A percentile compares a stretch with the other conserved stretches of the same genome.
Evolutionary conservation across 2,329 filamentous ascomycete species (phyloP).

Genomic region (Pseudopithomyces maydicus): DNA sequence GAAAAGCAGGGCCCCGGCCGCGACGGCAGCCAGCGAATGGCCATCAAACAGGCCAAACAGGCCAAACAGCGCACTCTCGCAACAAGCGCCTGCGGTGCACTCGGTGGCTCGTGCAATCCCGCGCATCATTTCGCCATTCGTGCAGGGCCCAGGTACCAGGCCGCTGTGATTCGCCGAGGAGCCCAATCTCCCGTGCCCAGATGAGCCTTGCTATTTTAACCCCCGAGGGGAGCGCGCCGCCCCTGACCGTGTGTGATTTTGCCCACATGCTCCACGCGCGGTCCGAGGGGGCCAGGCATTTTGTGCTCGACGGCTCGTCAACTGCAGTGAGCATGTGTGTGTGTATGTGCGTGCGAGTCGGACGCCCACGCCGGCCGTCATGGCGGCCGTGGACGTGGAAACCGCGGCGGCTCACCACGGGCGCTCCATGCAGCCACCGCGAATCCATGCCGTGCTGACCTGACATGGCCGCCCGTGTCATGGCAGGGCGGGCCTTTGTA

Average conservation of each 20-base stretch:
- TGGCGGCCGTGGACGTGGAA: not conserved
- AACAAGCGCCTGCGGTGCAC: not conserved
- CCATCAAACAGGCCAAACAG: not conserved
- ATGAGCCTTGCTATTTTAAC: constrained; percentile 5
- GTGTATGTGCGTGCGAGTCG: no score
- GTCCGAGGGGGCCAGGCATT: not conserved
- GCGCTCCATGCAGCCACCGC: constrained; percentile 23
- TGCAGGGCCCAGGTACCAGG: not conserved
- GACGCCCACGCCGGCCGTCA: not conserved
- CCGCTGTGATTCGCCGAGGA: not conserved
- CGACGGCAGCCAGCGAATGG: not conserved
- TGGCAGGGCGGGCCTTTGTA: constrained; percentile 19
- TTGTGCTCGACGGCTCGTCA: no score
- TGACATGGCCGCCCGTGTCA: constrained; percentile 30
- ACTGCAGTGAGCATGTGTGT: no score
- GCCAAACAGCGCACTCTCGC: not conserved
- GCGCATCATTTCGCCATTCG: constrained; percentile 7
- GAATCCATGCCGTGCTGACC: not conserved
- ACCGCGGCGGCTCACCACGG: not conserved
- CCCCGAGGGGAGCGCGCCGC: not conserved
- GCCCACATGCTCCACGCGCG: not conserved
- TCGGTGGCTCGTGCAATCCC: constrained; percentile 1
- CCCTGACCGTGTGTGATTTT: not conserved
- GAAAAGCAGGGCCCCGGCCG: constrained; percentile 4
- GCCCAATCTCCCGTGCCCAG: not conserved